phyloP scores from a whole-genome alignment of 139 green algal species.

The Closterium sp. region DNA sequence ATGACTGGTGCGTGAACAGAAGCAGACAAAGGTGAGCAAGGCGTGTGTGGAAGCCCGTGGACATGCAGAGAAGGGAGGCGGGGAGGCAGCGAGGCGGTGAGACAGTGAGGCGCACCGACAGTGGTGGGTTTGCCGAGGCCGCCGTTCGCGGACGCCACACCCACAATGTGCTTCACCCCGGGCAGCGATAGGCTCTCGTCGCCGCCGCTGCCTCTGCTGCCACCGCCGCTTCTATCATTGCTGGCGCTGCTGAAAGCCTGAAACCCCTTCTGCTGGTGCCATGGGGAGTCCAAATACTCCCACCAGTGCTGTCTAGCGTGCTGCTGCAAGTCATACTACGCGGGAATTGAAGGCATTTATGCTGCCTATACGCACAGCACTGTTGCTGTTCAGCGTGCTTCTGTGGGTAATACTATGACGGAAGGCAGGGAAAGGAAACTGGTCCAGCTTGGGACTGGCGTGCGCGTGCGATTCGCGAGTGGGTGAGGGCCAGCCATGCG shows the following conservation, averaged over 20 bases:
- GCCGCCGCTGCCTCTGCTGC: neutral
- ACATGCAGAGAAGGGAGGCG: too few species aligned
- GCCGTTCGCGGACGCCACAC: slow-evolving; percentile 87
- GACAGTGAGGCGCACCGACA: slow-evolving; percentile 56
- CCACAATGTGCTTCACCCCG: slow-evolving; percentile 77
- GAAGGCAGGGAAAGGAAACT: neutral
- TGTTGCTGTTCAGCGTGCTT: neutral
- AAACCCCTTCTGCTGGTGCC: too few species aligned
- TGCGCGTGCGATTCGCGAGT: neutral
- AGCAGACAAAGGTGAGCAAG: too few species aligned
- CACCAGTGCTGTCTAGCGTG: too few species aligned
- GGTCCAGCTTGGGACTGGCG: neutral
- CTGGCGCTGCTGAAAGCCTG: too few species aligned
- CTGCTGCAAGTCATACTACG: too few species aligned
- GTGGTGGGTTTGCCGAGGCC: slow-evolving; percentile 50
- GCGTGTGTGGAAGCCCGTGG: too few species aligned
- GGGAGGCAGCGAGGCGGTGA: too few species aligned
- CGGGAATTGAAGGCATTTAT: too few species aligned
- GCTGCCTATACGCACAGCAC: neutral
- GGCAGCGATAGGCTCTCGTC: neutral
- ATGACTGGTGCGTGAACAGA: too few species aligned
- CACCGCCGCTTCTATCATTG: neutral
- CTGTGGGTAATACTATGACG: neutral
- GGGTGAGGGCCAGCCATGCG: neutral
- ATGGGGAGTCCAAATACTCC: too few species aligned